Base-by-base conservation (phyloP, 305 asterid species). In the Solanum hybrid region DNA sequence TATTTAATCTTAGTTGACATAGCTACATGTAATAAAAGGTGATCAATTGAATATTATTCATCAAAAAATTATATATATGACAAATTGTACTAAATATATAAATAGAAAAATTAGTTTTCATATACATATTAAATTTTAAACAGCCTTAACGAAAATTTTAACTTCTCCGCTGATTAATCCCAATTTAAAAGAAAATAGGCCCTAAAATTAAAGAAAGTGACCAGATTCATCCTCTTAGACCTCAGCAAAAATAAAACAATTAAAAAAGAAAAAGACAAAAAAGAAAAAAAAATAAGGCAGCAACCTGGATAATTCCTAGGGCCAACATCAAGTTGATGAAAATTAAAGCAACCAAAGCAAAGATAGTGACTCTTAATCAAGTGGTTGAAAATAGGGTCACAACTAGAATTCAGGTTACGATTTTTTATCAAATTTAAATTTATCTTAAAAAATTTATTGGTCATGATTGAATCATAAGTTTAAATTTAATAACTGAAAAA, bases 401-500 rank as follows among this genome's bases (percentile, higher is more conserved):
- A 27, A 22, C 5, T 27, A 27, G 22, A 72, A 13, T 72, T 26
- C 1, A 6, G 0, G 0, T 27, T 72, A 72, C 10, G n/a, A 13
- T 72, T 31, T 3, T 31, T 31, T 3, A 27, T 72, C 11, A 1
- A 14, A 73, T 11, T 69, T 71, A 71, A 11, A 5, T 71, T 26
- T 0, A 0, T 24, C 0, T 71, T 24, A 24, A 26, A 10, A 5
- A 0, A 0, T 24, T n/a, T n/a, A n/a, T 66, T 60, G 12, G 3
- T 22, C 27, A 64, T 64, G 27, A 7, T 8, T 64, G 72, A 60
- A 64, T 64, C 27, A 8, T 22, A 64, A 64, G 7, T 11, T 24
- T 24, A 69, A 69, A 26, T 26, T 26, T 71, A 26, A 11, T 71
- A 26, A 71, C 16, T 71, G 1, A 3, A 26, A 26, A 26, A 26